Percentiles rank a stretch among this genome's conserved stretches.
Evolutionary conservation across 1,284 basidiomycete species (phyloP).

Genomic region (Takashimella koratensis): DNA sequence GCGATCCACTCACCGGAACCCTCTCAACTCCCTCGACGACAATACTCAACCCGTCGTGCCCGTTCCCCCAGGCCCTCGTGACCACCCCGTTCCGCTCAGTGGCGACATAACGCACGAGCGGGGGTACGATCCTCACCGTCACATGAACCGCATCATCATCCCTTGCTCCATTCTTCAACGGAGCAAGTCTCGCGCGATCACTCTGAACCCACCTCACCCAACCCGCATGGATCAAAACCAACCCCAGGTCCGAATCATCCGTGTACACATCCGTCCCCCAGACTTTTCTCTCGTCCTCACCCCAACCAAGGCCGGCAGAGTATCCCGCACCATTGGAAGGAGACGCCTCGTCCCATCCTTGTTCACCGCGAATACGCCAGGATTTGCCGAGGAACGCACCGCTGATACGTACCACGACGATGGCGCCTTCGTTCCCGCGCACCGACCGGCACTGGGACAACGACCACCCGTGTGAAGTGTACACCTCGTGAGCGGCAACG

Average conservation of each 20-base stretch:
- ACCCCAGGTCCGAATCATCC: slow-evolving; percentile 57
- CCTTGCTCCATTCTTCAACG: neutral
- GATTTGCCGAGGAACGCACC: slow-evolving; percentile 34
- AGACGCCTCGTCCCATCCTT: slow-evolving; percentile 40
- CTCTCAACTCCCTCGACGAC: slow-evolving; percentile 53
- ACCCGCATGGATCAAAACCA: slow-evolving; percentile 55
- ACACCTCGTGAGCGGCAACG: slow-evolving; percentile 22
- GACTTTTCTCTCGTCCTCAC: slow-evolving; percentile 39
- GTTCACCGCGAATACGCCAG: slow-evolving; percentile 43
- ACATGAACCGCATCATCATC: slow-evolving; percentile 49
- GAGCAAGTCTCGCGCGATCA: neutral
- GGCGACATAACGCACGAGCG: slow-evolving; percentile 53
- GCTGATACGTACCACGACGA: slow-evolving; percentile 32
- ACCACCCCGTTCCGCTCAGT: slow-evolving; percentile 52
- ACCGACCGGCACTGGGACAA: slow-evolving; percentile 17
- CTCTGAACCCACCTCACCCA: slow-evolving; percentile 49
- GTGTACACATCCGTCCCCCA: slow-evolving; percentile 61
- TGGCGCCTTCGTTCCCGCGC: slow-evolving; percentile 24
- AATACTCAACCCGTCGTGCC: slow-evolving; percentile 56
- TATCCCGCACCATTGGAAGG: slow-evolving; percentile 7
- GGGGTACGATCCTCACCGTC: slow-evolving; percentile 53
- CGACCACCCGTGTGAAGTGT: slow-evolving; percentile 31
- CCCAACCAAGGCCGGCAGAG: slow-evolving; percentile 18
- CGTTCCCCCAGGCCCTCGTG: slow-evolving; percentile 56
- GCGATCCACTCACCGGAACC: slow-evolving; percentile 41